A percentile compares a stretch with the other conserved stretches of the same genome.
Conservation (phyloP, 345 rosid species). For the Lepidium aucheri region DNA sequence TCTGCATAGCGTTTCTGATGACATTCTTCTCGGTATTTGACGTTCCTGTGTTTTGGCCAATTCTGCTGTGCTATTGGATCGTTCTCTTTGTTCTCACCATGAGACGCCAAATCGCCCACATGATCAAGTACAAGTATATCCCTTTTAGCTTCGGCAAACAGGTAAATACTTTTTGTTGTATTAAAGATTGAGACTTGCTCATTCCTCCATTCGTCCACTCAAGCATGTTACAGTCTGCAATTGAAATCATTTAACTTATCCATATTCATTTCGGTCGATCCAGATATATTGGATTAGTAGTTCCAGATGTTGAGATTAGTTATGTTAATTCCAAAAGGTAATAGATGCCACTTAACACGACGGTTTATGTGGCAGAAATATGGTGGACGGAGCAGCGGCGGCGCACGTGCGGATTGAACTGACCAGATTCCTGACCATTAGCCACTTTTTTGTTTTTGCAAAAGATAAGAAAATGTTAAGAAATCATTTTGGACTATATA, state of each 20-base stretch:
- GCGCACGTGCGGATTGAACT: slow-evolving; percentile 38
- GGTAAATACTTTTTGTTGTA: slow-evolving; percentile 22
- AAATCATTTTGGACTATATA: neutral
- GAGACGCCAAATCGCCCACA: slow-evolving; percentile 64
- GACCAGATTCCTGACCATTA: neutral
- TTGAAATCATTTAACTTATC: neutral
- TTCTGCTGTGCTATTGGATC: slow-evolving; percentile 56
- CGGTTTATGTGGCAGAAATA: slow-evolving; percentile 35
- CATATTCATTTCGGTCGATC: neutral
- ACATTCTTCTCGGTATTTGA: slow-evolving; percentile 69
- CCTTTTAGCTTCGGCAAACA: slow-evolving; percentile 65
- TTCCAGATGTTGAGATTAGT: neutral
- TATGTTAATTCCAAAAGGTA: neutral
- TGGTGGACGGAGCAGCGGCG: slow-evolving; percentile 49
- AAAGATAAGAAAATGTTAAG: neutral
- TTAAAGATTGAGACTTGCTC: neutral
- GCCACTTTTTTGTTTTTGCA: slow-evolving; percentile 13
- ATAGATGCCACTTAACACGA: neutral
- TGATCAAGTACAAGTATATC: slow-evolving; percentile 65
- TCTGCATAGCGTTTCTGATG: slow-evolving; percentile 54
- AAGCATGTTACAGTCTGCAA: neutral
- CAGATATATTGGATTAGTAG: neutral
- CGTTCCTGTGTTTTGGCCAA: slow-evolving; percentile 82
- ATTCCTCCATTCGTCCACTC: neutral
- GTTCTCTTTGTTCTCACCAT: slow-evolving; percentile 62